Conservation (phyloP, 768 basidiomycete species). For the Macrolepiota dolichaula region DNA sequence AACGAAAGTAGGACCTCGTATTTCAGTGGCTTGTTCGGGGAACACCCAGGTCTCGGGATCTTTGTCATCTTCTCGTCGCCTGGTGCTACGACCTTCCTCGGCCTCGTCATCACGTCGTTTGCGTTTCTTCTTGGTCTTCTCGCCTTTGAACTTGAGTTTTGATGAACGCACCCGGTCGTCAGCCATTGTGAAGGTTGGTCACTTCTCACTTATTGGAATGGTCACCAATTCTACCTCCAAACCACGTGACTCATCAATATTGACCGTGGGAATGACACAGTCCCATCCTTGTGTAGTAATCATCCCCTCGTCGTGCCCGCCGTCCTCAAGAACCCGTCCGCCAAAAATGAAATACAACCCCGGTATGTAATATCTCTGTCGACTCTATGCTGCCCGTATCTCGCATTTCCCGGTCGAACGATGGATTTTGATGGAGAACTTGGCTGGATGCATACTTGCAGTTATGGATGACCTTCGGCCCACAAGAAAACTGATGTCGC, state of each 20-base stretch:
- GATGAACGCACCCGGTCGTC: slow-evolving; percentile 57
- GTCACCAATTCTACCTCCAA: slow-evolving; percentile 21
- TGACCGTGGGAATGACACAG: slow-evolving; percentile 33
- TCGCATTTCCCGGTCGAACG: slow-evolving; percentile 23
- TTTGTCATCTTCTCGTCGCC: slow-evolving; percentile 55
- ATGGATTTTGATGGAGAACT: slow-evolving; percentile 26
- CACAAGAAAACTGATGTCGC: slow-evolving; percentile 28
- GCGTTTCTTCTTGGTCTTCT: slow-evolving; percentile 80
- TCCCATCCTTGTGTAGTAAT: neutral
- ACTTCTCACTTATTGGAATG: neutral
- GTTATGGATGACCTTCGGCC: slow-evolving; percentile 18
- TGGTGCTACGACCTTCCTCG: slow-evolving; percentile 42
- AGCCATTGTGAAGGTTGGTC: slow-evolving; percentile 21
- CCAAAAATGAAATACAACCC: slow-evolving; percentile 78
- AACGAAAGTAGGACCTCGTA: slow-evolving; percentile 87
- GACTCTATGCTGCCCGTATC: slow-evolving; percentile 16
- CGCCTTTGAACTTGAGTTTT: slow-evolving; percentile 88
- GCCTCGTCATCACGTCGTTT: slow-evolving; percentile 59
- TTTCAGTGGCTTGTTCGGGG: slow-evolving; percentile 66
- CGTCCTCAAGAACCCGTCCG: slow-evolving; percentile 54
- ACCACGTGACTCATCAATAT: slow-evolving; percentile 27
- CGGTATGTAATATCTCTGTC: slow-evolving; percentile 52
- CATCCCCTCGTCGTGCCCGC: slow-evolving; percentile 45
- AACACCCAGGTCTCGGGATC: slow-evolving; percentile 78
- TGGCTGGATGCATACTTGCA: slow-evolving; percentile 51